Percentiles rank a stretch among this genome's conserved stretches.
These are phyloP conservation scores for Rhododendron williamsianum DNA, from an alignment of 148 eudicot genomes.

Conservation along the genomic window DNA sequence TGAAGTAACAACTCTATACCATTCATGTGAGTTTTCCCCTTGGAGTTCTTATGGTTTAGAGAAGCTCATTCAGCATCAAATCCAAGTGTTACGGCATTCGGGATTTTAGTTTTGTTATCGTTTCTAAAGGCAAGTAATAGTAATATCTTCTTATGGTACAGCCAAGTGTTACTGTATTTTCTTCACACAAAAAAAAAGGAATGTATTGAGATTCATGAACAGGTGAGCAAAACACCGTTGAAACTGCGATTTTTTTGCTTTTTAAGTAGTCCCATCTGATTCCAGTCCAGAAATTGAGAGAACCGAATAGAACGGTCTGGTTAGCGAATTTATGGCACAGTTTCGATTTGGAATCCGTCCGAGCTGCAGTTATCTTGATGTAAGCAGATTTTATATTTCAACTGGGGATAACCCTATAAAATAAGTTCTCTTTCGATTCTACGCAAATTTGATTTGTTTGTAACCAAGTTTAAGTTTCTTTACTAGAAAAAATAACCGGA, in stretches of 20 bases:
- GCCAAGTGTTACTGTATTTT: not conserved
- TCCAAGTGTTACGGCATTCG: not conserved
- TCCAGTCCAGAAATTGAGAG: not conserved
- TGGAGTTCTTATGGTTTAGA: not conserved
- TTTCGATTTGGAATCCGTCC: not conserved
- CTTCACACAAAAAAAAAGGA: not conserved
- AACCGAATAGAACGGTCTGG: not conserved
- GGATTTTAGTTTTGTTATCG: not conserved
- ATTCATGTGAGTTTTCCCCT: not conserved
- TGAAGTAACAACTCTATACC: not conserved
- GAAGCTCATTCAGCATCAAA: not conserved
- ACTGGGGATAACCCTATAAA: not conserved
- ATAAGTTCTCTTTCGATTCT: not conserved
- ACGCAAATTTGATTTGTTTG: not conserved
- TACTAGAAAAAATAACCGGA: not conserved
- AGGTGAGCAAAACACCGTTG: not conserved
- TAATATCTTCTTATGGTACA: not conserved
- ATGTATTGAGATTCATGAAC: not conserved
- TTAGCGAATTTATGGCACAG: not conserved
- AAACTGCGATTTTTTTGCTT: not conserved
- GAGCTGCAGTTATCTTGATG: not conserved
- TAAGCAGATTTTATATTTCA: no score
- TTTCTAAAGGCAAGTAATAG: not conserved
- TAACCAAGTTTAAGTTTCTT: not conserved
- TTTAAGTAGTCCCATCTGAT: not conserved